Base-by-base conservation (phyloP, 1,139 yeast species). In the Candida anutae region DNA sequence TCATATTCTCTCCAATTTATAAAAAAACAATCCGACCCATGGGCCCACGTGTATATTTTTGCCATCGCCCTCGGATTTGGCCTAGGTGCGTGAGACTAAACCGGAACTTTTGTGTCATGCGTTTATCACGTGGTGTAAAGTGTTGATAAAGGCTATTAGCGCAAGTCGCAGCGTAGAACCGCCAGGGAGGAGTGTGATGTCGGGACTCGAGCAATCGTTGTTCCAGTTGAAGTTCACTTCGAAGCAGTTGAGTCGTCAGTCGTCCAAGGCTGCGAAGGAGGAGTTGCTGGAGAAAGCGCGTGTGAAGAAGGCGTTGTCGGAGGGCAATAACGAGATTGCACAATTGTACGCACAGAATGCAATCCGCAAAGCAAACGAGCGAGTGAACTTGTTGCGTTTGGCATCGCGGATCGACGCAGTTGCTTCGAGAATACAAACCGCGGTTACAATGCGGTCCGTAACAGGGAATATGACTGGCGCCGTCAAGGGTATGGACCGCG, bases 401-500 rank as follows among this genome's bases (percentile, higher is more conserved):
- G 82, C 96, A 0, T 83, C 95, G 0, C 60, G 97, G 32, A 84
- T 93, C 19, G 99, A 93, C 53, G 93, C 97, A 0, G 98, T 93
- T 16, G 95, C 97, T 0, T 80, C 94, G 6, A 61, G 98, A 34
- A 95, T 93, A 2, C 97, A 90, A 46, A 93, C 98, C 0, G 97
- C 98, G 0, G 96, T 88, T 4, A 88, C 97, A 0, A 90, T 90
- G 98, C 69, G 95, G 41, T 74, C 82, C 28, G 95, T 90, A 5
- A 84, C 95, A 0, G 90, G 93, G 1, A 88, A 87, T 43, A 90
- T 93, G 97, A 74, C 93, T 4, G 78, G 74, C 34, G 96, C 90
- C 6, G 93, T 93, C 29, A 74, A 69, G 45, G 97, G 97, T 10
- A 90, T 93, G 98, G 98, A 93, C 50, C 78, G 74, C 45, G 98